Conservation (phyloP, 2,329 filamentous ascomycete species). For the Botryotinia convoluta region DNA sequence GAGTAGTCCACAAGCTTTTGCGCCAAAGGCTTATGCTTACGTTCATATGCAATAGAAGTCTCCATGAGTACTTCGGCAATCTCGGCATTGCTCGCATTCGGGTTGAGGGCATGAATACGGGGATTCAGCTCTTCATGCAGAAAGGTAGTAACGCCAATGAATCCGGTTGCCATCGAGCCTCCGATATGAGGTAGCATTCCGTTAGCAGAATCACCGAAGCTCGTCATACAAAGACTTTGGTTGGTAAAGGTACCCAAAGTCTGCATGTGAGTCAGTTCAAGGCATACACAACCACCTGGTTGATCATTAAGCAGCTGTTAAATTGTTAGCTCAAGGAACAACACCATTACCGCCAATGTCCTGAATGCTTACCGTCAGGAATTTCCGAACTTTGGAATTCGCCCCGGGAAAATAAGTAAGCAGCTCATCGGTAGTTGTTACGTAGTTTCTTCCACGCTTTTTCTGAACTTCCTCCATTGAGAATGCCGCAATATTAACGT, state of each 20-base stretch:
- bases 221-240: conserved; percentile 20
- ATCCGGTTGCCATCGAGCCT: conserved; percentile 23
- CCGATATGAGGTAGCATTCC: conserved; percentile 24
- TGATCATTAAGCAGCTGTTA: conserved; percentile 15
- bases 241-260: conserved; percentile 20
- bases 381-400: conserved; percentile 15
- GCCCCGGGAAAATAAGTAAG: conserved; percentile 21
- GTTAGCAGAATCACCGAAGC: conserved; percentile 23
- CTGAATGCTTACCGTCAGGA: conserved; percentile 18
- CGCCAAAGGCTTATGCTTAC: conserved; percentile 20
- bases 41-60: conserved; percentile 18
- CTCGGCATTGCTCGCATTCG: conserved; percentile 22
- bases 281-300: conserved; percentile 18
- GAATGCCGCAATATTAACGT: conserved; percentile 22
- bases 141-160: conserved; percentile 23
- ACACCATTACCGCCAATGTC: neutral
- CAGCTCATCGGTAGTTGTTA: conserved; percentile 21
- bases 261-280: conserved; percentile 18
- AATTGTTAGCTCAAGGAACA: conserved; percentile 11
- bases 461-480: conserved; percentile 19
- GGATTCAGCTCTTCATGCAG: conserved; percentile 22
- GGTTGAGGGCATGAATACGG: conserved; percentile 5
- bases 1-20: conserved; percentile 23
- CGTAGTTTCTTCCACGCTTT: conserved; percentile 21
- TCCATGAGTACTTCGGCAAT: conserved; percentile 18